Evolutionary conservation across 164 flowering plant species (phyloP).

Genomic region (Chimonanthus salicifolius): DNA sequence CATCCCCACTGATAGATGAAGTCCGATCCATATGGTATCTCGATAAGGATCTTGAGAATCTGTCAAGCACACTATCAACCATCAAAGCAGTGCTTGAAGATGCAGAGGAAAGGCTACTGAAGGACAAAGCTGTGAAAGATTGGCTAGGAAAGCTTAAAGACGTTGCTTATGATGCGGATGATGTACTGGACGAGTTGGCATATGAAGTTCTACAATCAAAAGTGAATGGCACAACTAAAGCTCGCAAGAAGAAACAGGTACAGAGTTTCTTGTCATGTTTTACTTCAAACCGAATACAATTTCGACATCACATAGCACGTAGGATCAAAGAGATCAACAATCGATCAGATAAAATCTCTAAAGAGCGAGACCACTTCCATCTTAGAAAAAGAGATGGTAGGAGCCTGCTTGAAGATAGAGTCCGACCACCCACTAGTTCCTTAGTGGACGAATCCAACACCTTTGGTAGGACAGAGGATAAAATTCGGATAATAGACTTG

Average conservation of each 20-base stretch:
- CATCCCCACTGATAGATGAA: too few relatives aligned
- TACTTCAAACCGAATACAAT: too few relatives aligned
- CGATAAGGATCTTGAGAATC: too few relatives aligned
- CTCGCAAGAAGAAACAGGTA: not conserved
- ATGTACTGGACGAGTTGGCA: too few relatives aligned
- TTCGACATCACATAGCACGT: not conserved
- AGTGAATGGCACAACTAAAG: too few relatives aligned
- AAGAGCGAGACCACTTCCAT: not conserved
- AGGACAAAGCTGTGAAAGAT: too few relatives aligned
- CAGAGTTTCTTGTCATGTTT: not conserved
- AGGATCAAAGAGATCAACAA: not conserved
- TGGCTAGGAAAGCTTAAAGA: too few relatives aligned
- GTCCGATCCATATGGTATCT: too few relatives aligned
- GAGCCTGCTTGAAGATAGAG: not conserved
- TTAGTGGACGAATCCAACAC: slow-evolving; percentile 4
- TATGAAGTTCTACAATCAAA: not conserved
- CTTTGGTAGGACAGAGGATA: slow-evolving; percentile 15
- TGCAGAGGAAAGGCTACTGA: too few relatives aligned
- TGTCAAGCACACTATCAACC: too few relatives aligned
- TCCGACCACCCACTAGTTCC: not conserved
- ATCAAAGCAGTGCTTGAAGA: too few relatives aligned
- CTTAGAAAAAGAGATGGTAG: not conserved
- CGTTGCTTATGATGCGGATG: too few relatives aligned
- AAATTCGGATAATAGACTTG: not conserved
- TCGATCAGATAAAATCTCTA: not conserved